Conservation (phyloP, 2,329 filamentous ascomycete species). For the Tolypocladium tropicale region DNA sequence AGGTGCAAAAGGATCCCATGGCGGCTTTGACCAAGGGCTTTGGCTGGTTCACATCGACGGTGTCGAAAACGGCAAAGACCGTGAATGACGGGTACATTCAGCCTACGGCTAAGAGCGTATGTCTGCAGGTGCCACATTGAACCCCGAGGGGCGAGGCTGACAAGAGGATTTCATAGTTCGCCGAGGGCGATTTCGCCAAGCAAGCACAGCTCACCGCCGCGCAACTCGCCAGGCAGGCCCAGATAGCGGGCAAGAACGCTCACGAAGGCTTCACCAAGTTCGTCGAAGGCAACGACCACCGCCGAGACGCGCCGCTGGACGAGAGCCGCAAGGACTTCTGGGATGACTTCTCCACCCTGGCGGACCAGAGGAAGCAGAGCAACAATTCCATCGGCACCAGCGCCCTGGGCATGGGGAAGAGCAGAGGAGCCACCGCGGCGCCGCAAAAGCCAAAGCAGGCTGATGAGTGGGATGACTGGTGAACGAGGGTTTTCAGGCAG, state of each 20-base stretch:
- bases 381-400: constrained; percentile 47
- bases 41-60: constrained; percentile 83
- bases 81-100: constrained; percentile 89
- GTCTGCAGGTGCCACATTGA: not conserved
- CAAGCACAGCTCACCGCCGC: constrained; percentile 52
- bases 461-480: constrained; percentile 59
- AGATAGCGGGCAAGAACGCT: constrained; percentile 62
- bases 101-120: constrained; percentile 56
- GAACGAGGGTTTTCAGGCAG: not conserved
- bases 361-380: constrained; percentile 39
- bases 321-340: constrained; percentile 76
- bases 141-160: constrained; percentile 9
- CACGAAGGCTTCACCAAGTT: constrained; percentile 77
- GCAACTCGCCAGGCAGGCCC: constrained; percentile 55
- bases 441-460: constrained; percentile 31
- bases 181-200: constrained; percentile 67
- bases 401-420: constrained; percentile 46
- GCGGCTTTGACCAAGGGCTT: constrained; percentile 85
- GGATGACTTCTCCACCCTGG: constrained; percentile 75
- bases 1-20: constrained; percentile 84
- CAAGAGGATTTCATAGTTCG: constrained; percentile 43
- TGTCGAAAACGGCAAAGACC: constrained; percentile 82
- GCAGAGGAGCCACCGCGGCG: constrained; percentile 19
- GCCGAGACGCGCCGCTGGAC: constrained; percentile 34
- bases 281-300: constrained; percentile 59